Evolutionary conservation across 192 early-diverging fungal genomes (phyloP).

Genomic region (Oehlia diaphana): DNA sequence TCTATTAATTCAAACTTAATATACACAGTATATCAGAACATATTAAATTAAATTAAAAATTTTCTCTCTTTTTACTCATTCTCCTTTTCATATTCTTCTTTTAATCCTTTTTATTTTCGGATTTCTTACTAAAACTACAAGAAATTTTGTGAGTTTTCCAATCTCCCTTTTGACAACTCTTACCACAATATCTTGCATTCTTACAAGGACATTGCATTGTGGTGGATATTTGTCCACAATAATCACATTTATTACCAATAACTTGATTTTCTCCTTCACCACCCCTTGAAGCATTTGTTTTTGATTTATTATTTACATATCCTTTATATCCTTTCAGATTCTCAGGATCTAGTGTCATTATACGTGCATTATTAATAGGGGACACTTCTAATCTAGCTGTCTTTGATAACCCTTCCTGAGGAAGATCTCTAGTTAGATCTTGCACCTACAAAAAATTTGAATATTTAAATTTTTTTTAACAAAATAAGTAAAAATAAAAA

Average conservation of each 20-base stretch:
- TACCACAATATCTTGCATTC: slow-evolving; percentile 2
- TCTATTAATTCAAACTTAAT: too few relatives aligned
- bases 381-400: not conserved
- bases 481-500: not conserved
- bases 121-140: not conserved
- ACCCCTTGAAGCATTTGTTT: not conserved
- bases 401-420: not conserved
- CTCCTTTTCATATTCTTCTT: not conserved
- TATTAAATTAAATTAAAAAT: too few relatives aligned
- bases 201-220: slow-evolving; percentile 7
- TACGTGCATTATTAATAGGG: not conserved
- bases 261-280: not conserved
- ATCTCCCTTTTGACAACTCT: not conserved
- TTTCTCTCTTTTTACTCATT: too few relatives aligned
- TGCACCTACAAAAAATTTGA: not conserved
- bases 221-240: not conserved
- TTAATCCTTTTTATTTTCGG: not conserved
- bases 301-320: not conserved
- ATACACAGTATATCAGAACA: too few relatives aligned
- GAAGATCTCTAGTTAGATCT: not conserved
- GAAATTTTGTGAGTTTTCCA: not conserved
- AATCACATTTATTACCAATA: not conserved
- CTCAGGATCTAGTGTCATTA: not conserved
- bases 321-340: not conserved
- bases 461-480: not conserved